A percentile compares a stretch with the other conserved stretches of the same genome.
phyloP scores from a whole-genome alignment of 371 early-diverging fungal species.

The Umbelopsis sp. region DNA sequence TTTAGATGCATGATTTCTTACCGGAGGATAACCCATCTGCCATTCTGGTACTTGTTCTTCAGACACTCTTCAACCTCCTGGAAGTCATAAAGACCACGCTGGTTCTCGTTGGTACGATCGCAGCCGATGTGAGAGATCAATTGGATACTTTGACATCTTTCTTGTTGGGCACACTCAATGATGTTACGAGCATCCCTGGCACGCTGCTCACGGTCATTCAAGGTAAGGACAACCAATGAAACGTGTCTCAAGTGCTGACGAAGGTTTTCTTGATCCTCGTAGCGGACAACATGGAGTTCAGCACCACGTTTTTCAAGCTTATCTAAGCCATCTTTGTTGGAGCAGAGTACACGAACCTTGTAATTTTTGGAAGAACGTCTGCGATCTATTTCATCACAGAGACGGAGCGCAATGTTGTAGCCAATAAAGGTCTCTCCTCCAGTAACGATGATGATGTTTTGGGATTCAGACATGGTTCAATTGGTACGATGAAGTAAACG shows the following conservation, averaged over 20 bases:
- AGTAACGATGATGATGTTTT: neutral
- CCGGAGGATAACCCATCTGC: slow-evolving; percentile 7
- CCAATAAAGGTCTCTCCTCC: slow-evolving; percentile 23
- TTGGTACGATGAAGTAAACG: too few species aligned
- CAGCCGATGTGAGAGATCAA: slow-evolving; percentile 11
- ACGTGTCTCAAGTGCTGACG: slow-evolving; percentile 14
- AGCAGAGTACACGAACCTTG: slow-evolving; percentile 25
- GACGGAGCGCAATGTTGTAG: slow-evolving; percentile 27
- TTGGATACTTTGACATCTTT: slow-evolving; percentile 19
- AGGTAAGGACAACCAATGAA: slow-evolving; percentile 23
- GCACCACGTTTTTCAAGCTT: slow-evolving; percentile 28
- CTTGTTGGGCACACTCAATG: slow-evolving; percentile 21
- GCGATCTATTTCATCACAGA: slow-evolving; percentile 23
- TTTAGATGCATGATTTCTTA: neutral
- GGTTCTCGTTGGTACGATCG: neutral
- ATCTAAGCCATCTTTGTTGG: slow-evolving; percentile 21
- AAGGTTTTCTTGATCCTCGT: slow-evolving; percentile 18
- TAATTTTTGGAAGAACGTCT: neutral
- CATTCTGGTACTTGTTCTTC: slow-evolving; percentile 5
- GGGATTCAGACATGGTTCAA: slow-evolving; percentile 1
- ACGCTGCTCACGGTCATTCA: slow-evolving; percentile 21
- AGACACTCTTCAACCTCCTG: neutral
- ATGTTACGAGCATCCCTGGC: slow-evolving; percentile 18
- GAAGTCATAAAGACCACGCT: neutral
- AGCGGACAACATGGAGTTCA: slow-evolving; percentile 24